A percentile compares a stretch with the other conserved stretches of the same genome.
phyloP scores from a whole-genome alignment of 352 stramenopile species.

The Pythium aquatile region DNA sequence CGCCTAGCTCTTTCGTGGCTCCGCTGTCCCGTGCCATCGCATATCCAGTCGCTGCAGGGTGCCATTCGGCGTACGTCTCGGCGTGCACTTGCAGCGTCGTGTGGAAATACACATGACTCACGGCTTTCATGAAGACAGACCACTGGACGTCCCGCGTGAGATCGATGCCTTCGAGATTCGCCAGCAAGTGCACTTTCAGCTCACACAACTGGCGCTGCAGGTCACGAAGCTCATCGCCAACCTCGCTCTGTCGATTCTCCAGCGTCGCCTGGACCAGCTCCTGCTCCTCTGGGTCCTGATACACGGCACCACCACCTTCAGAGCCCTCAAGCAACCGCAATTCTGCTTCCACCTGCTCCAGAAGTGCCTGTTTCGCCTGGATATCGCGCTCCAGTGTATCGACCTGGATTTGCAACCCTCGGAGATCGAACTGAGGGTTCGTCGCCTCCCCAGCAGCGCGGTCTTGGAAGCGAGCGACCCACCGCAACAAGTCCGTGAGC shows the following conservation, averaged over 20 bases:
- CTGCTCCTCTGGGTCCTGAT: slow-evolving; percentile 6
- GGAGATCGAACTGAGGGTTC: slow-evolving; percentile 23
- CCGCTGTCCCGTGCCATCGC: slow-evolving; percentile 43
- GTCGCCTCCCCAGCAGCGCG: not conserved
- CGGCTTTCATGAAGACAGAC: slow-evolving; percentile 55
- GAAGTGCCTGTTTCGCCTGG: slow-evolving; percentile 31
- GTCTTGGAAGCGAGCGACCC: slow-evolving; percentile 47
- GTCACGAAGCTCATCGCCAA: slow-evolving; percentile 31
- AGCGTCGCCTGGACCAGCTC: slow-evolving; percentile 19
- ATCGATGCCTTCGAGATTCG: slow-evolving; percentile 57
- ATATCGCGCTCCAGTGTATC: slow-evolving; percentile 39
- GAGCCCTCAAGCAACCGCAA: slow-evolving; percentile 9
- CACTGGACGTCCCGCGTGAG: slow-evolving; percentile 46
- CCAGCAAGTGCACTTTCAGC: slow-evolving; percentile 50
- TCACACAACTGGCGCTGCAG: slow-evolving; percentile 36
- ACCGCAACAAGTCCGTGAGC: slow-evolving; percentile 55
- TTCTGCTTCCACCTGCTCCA: slow-evolving; percentile 47
- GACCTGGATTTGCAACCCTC: slow-evolving; percentile 28
- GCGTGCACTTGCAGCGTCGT: slow-evolving; percentile 24
- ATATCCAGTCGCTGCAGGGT: slow-evolving; percentile 50
- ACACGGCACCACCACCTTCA: not conserved
- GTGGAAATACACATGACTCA: slow-evolving; percentile 50
- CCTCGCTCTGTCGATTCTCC: slow-evolving; percentile 12
- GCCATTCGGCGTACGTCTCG: slow-evolving; percentile 30
- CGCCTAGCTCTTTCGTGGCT: slow-evolving; percentile 30